Conservation (phyloP, 768 basidiomycete species). For the Trametes cinnabarina region DNA sequence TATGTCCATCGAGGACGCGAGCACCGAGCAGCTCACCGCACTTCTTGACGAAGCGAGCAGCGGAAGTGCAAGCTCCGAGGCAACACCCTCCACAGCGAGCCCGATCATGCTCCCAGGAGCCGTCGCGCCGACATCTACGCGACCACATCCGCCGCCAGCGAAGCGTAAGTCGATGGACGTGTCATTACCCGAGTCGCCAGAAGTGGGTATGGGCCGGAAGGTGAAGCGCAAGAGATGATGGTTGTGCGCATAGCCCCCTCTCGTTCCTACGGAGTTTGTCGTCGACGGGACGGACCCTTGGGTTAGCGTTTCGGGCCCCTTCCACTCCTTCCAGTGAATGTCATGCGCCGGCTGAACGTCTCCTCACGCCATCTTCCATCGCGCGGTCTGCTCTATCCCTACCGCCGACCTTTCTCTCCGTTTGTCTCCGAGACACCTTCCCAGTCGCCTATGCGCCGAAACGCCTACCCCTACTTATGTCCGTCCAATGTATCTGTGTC, state of each 20-base stretch:
- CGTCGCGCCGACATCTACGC: background rate
- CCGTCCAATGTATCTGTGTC: background rate
- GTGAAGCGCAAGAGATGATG: slow-evolving; percentile 30
- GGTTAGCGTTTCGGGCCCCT: too few relatives aligned
- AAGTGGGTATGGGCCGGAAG: slow-evolving; percentile 12
- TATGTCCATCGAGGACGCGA: slow-evolving; percentile 31
- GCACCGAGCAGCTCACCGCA: slow-evolving; percentile 39
- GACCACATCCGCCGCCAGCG: slow-evolving; percentile 2
- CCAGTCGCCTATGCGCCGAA: background rate
- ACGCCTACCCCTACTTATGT: background rate
- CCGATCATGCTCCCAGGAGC: slow-evolving; percentile 1
- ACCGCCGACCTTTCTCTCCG: background rate
- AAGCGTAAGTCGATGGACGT: slow-evolving; percentile 34
- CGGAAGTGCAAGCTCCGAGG: slow-evolving; percentile 28
- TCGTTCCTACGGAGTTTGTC: too few relatives aligned
- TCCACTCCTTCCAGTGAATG: background rate
- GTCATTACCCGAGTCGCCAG: slow-evolving; percentile 14
- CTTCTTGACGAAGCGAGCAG: slow-evolving; percentile 40
- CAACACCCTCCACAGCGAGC: background rate
- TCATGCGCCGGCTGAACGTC: too few relatives aligned
- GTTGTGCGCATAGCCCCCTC: background rate
- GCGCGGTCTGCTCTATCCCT: too few relatives aligned
- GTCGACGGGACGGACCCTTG: too few relatives aligned
- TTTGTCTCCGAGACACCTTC: background rate
- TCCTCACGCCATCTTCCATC: too few relatives aligned